These are phyloP conservation scores for Lactarius trivialis DNA, from an alignment of 768 basidiomycete genomes.

Conservation along the genomic window DNA sequence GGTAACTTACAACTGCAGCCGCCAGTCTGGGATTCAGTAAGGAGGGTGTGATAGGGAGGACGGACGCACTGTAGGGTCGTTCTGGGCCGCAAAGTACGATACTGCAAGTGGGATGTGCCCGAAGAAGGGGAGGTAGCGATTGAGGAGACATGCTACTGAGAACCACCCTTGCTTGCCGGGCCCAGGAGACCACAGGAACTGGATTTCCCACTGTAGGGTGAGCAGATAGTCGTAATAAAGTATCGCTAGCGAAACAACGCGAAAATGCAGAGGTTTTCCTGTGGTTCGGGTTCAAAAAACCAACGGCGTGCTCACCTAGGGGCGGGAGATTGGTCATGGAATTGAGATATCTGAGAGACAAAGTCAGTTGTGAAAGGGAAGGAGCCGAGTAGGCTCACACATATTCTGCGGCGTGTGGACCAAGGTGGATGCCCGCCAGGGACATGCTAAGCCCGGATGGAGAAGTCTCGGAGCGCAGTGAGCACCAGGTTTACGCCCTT, in stretches of 20 bases:
- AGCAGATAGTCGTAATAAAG: conserved; percentile 31
- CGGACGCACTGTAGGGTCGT: not conserved
- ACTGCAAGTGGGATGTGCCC: conserved; percentile 28
- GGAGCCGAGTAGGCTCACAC: not conserved
- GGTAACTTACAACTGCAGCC: conserved; percentile 6
- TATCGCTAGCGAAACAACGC: conserved; percentile 22
- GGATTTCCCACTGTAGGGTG: conserved; percentile 33
- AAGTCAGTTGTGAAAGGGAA: not conserved
- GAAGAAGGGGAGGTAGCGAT: conserved; percentile 43
- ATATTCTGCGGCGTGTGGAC: not conserved
- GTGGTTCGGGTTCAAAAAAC: not conserved
- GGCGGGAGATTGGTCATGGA: not conserved
- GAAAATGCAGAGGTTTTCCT: too few species aligned
- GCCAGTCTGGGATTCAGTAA: not conserved
- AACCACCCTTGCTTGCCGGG: conserved; percentile 33
- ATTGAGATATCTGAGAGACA: conserved; percentile 8
- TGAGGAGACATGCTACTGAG: conserved; percentile 41
- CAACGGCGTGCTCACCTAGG: not conserved
- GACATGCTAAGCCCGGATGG: conserved; percentile 8
- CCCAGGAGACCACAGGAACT: conserved; percentile 41
- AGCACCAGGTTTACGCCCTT: not conserved
- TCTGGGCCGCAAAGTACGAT: conserved; percentile 18
- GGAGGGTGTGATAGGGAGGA: not conserved
- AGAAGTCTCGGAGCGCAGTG: not conserved
- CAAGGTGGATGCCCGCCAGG: not conserved